phyloP scores from a whole-genome alignment of 108 stramenopile species.

The Mediolabrus comicus region DNA sequence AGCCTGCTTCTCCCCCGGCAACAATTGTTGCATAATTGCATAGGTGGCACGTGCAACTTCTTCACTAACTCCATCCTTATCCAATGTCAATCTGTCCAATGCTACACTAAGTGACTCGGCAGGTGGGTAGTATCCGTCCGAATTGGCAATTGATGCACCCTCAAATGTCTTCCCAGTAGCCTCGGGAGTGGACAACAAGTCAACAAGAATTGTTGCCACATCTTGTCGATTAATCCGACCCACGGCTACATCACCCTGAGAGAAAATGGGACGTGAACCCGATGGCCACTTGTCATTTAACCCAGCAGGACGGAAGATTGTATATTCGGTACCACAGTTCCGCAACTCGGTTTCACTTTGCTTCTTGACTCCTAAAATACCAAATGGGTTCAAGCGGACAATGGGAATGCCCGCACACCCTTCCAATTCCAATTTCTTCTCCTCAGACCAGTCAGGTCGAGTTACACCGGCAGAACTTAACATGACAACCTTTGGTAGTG shows the following conservation, averaged over 20 bases:
- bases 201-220: constrained; percentile 77
- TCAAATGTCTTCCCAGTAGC: constrained; percentile 93
- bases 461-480: constrained; percentile 80
- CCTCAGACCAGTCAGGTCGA: constrained; percentile 67
- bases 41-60: constrained; percentile 60
- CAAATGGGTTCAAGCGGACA: constrained; percentile 91
- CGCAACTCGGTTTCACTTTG: constrained; percentile 72
- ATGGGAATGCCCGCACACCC: constrained; percentile 91
- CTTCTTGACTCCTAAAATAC: constrained; percentile 85
- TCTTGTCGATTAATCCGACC: constrained; percentile 90
- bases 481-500: constrained; percentile 75
- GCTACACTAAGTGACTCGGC: constrained; percentile 44
- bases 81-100: constrained; percentile 36
- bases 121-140: constrained; percentile 65
- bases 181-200: constrained; percentile 60
- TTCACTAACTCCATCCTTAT: constrained; percentile 48
- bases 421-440: constrained; percentile 56
- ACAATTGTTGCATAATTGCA: constrained; percentile 70
- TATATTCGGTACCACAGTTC: constrained; percentile 67
- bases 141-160: constrained; percentile 70
- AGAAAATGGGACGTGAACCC: constrained; percentile 83
- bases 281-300: constrained; percentile 89
- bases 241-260: constrained; percentile 86
- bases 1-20: constrained; percentile 88
- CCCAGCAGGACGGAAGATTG: constrained; percentile 87